A percentile compares a stretch with the other conserved stretches of the same genome.
Conservation (phyloP, 2,329 filamentous ascomycete species). For the Clarireedia sp. region DNA sequence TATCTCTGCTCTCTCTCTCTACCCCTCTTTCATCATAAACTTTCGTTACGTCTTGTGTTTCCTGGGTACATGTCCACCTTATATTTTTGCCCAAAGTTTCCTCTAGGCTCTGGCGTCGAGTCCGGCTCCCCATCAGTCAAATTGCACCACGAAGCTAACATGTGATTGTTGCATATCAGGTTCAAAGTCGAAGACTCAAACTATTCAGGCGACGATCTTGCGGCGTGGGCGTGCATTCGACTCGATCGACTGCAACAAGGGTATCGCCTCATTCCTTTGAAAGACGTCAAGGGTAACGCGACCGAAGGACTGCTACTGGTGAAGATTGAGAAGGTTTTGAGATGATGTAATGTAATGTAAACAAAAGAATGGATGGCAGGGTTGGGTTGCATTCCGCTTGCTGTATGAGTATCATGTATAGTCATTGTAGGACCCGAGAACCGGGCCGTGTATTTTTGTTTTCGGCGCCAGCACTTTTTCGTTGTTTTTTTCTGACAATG, state of each 20-base stretch:
- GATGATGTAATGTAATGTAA: neutral
- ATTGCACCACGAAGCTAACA: neutral
- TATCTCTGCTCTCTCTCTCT: too few relatives aligned
- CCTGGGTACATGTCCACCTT: too few relatives aligned
- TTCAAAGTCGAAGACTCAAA: conserved; percentile 88
- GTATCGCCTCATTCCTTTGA: conserved; percentile 68
- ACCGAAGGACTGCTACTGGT: conserved; percentile 66
- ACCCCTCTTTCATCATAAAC: neutral
- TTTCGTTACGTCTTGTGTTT: too few relatives aligned
- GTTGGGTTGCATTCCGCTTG: neutral
- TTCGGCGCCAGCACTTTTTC: neutral
- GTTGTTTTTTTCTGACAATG: neutral
- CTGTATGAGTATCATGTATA: neutral
- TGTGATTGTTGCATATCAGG: conserved; percentile 12
- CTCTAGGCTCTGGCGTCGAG: too few relatives aligned
- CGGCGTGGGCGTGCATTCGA: conserved; percentile 82
- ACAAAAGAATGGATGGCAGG: too few relatives aligned
- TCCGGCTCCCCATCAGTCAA: too few relatives aligned
- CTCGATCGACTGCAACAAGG: conserved; percentile 73
- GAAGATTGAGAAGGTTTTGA: conserved; percentile 53
- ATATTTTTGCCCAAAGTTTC: neutral
- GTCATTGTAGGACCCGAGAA: neutral
- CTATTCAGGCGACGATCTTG: conserved; percentile 67
- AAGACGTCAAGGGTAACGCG: conserved; percentile 58
- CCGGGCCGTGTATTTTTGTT: neutral